Base-by-base conservation (phyloP, 441 rosid genomes). In the Isatis lusitanica region DNA sequence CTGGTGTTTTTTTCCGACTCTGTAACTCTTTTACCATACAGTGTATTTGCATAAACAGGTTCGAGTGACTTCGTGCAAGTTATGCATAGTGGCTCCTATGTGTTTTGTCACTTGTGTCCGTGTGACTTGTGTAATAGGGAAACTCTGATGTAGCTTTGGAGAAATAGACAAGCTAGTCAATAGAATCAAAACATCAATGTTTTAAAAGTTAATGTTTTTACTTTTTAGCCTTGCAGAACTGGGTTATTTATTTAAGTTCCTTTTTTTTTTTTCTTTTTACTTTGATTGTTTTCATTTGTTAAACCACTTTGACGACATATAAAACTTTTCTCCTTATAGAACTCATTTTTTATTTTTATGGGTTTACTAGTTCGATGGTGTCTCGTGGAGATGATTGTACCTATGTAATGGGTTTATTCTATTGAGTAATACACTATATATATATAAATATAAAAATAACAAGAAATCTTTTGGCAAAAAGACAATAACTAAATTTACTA, bases 1-100 rank as follows among this genome's bases (percentile, higher is more conserved):
- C 28, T 4, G 52, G 17, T 63, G 70, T 13, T 16, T 71, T 18
- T 33, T 47, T 28, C 9, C 43, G 33, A 21, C 46, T 53, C 17
- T 73, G 50, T 73, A 57, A 64, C 76, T 47, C 55, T 16, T 46
- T 21, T 17, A 73, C 50, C 48, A 73, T 7, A 73, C 65, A 46
- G 13, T 65, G 57, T 43, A 38, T 33, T 51, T 73, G 39, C 70
- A 63, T 1, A 63, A 13, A 31, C 21, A 31, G 9, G 67, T 17
- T 48, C 12, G 42, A 7, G 47, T 30, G 55, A 46, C 33, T 46
- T 44, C 3, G 17, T 47, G 67, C 52, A 44, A 44, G 28, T 63
- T 21, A 47, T 46, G 48, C 39, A n/a, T 9, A 35, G 42, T 53
- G 40, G 63, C 33, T 61, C 3, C 8, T 61, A 7, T 9, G 9